Evolutionary conservation across 1,284 basidiomycete species (phyloP), one percentile per base, ranked within the genome.

Genomic region (Apiotrichum sp.): DNA sequence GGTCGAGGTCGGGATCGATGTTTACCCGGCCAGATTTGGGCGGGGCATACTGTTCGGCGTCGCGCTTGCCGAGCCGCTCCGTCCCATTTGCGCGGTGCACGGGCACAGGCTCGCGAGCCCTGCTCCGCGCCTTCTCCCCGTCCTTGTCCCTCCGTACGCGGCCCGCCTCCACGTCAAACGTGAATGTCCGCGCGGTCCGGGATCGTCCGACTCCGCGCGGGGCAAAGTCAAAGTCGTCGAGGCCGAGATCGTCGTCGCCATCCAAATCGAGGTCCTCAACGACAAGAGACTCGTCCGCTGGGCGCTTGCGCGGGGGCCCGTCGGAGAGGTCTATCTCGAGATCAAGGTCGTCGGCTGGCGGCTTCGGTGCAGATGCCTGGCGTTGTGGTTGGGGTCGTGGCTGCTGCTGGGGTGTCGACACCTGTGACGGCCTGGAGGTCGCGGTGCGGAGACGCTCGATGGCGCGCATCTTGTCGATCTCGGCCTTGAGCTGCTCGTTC

Each of bases 221-320:
- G 13, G 42, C 52, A 22, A 43, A 38, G 35, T 35, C 36, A 38
- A 33, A 4, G 47, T 38, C 29, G 6, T 4, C 58, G 62, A 63
- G 62, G 36, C 8, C 36, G 36, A 13, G 36, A 8, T 38, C 13
- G 36, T 38, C 36, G 36, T 38, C 36, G 36, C 7, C 7, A 8
- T 8, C 8, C 8, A 8, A 7, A 13, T 38, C 36, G 6, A 68
- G 62, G 55, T 63, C 56, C 31, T 66, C 65, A n/a, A 72, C 50
- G 14, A 61, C 46, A 8, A 71, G 61, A 6, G 68, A 67, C 2
- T 70, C 65, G 35, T 69, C 66, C 10, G 39, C 16, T n/a, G 39
- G 39, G 49, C 57, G 10, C 11, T 4, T 34, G 32, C 10, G 16
- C 33, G 33, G 14, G 4, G 41, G 3, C 50, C 9, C 22, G 22